Evolutionary conservation across 2,329 filamentous ascomycete genomes (phyloP), one percentile per base, ranked within the genome.

Genomic region (Lasiodiplodia citricola): DNA sequence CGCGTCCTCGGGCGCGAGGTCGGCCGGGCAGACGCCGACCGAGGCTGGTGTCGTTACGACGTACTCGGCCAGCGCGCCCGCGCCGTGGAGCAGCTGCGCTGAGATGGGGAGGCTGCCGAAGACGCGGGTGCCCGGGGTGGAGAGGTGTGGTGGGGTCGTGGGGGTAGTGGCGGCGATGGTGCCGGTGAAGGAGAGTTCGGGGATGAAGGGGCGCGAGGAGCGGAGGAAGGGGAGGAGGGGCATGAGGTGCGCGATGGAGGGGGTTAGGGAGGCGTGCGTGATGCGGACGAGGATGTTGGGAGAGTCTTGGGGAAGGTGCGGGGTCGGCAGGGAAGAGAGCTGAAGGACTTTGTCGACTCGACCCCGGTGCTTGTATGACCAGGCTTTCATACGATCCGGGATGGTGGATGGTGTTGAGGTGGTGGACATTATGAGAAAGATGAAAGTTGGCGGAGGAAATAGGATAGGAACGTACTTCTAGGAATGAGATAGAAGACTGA

Each of bases 121-220:
- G 25, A 83, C 75, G 38, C 73, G 72, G 38, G 78, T 77, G 31
- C 81, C 80, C 31, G 72, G 75, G 2, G 57, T 51, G 7, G 44
- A 47, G 66, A 80, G 78, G 35, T 70, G 31, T 0, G 70, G 31
- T 0, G 69, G 66, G 4, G 50, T 38, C 4, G 70, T 47, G 18
- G 51, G 21, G 1, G 63, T 37, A 2, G 68, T 70, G 11, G 41
- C n/a, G 13, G 75, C 70, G 13, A 83, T 74, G 18, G 76, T 76
- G 47, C 82, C 82, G 2, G 79, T 77, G 50, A 84, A 78, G 66
- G 84, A 82, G 75, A 83, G 77, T 23, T 82, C 81, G 2, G 82
- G 82, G 5, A 80, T 77, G n/a, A 77, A 79, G 1, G 77, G 75
- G 25, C 18, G 41, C 5, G 72, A 68, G 23, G 72, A 68, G 23